Base-by-base conservation (phyloP, 2,329 filamentous ascomycete genomes). In the Magnaporthiopsis rhizophila region DNA sequence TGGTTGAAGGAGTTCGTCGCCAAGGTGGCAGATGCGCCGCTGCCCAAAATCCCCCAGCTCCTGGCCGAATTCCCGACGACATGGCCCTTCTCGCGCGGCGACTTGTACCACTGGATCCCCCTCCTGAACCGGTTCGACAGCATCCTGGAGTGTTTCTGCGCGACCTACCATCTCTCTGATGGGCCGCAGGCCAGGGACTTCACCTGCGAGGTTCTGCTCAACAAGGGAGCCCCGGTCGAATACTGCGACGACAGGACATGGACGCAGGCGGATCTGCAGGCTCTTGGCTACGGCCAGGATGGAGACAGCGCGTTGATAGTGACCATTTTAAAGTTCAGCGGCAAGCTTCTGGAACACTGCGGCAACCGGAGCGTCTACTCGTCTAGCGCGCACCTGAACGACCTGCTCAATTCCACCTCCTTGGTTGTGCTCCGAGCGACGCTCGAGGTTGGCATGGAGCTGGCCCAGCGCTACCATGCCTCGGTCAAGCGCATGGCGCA, bases 91-190 rank as follows among this genome's bases (percentile, higher is more conserved):
- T 94, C 94, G 56, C 87, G 94, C 74, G 96, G 95, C 66, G 95
- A 99, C 75, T 81, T 98, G 36, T 98, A 98, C 74, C 94, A 99
- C 81, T 99, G 96, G 96, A 97, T 99, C 69, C 89, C 91, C 34
- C 84, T 97, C 30, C 79, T 99, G 66, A 96, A 99, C 76, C 89
- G 92, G 65, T 98, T 99, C 76, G 95, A 99, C 76, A 86, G 85
- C 72, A 87, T 98, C 68, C 80, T 99, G 57, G 91, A 96, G 70
- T 81, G 86, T 56, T 92, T 96, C 74, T 92, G 88, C 75, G 82
- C 85, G 65, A 88, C 86, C 68, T 99, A 99, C 78, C 86, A 86
- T 67, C 81, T 99, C 64, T 86, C 86, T 66, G 84, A 89, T 65
- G 92, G 91, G 0, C 92, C 92, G 2, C 96, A 99, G 76, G 85